Evolutionary conservation across 2,329 filamentous ascomycete genomes (phyloP).

Genomic region (Claviceps lovelessii): DNA sequence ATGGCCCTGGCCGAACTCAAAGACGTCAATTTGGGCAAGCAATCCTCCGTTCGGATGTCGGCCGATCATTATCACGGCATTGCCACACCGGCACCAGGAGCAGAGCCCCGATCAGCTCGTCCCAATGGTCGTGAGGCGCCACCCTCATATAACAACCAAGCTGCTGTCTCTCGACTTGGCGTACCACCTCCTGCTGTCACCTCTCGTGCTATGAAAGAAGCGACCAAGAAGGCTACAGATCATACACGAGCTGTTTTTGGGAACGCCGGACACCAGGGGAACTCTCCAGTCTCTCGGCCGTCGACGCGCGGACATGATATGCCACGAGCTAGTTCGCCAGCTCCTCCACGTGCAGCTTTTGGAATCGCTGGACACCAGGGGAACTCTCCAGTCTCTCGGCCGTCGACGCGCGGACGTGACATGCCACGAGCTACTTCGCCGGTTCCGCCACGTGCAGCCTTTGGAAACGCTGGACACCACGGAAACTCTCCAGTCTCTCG

Average conservation of each 20-base stretch:
- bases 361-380: neutral
- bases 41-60: slow-evolving; percentile 70
- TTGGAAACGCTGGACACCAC: slow-evolving; percentile 6
- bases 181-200: slow-evolving; percentile 88
- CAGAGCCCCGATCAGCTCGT: slow-evolving; percentile 26
- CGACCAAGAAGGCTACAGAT: slow-evolving; percentile 73
- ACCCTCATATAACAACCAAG: slow-evolving; percentile 61
- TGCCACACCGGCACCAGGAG: slow-evolving; percentile 56
- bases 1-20: slow-evolving; percentile 86
- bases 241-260: slow-evolving; percentile 70
- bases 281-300: slow-evolving; percentile 37
- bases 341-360: slow-evolving; percentile 37
- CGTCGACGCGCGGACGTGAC: neutral
- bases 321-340: slow-evolving; percentile 51
- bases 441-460: neutral
- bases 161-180: slow-evolving; percentile 60
- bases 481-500: neutral
- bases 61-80: slow-evolving; percentile 94
- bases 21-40: slow-evolving; percentile 61
- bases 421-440: neutral
- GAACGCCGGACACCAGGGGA: slow-evolving; percentile 13
- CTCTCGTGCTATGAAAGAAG: slow-evolving; percentile 87
- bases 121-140: slow-evolving; percentile 37
- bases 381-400: neutral
- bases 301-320: slow-evolving; percentile 45